Base-by-base conservation (phyloP, 2,329 filamentous ascomycete species). In the Botrytis cinerea region DNA sequence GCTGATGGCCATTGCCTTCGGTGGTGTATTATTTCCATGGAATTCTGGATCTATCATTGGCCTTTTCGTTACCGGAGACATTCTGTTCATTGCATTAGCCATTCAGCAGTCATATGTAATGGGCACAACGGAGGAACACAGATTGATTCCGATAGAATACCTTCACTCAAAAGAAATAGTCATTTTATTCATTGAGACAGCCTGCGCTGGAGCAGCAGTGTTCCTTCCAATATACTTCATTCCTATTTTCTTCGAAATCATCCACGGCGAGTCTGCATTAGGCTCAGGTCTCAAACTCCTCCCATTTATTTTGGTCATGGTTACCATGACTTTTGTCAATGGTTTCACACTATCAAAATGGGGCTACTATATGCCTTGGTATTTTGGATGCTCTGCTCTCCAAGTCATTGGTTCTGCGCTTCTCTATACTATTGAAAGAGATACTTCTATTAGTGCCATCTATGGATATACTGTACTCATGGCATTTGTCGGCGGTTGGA, bases 211-310 rank as follows among this genome's bases (percentile, higher is more conserved):
- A 12, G 80, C 82, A 7, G 79, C 81, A 14, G 79, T 82, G 16
- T 82, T 84, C 43, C 82, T 86, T 60, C 76, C 84, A 2, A 79
- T 81, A 7, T 84, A 83, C 77, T 48, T 38, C 25, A 71, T 86
- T 64, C 84, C 87, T 45, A 86, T 88, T 74, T 84, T 85, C 77
- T 87, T 86, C 70, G 84, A 86, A 68, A 86, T 86, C 73, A 85
- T 87, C 51, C 83, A 84, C 18, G 83, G 83, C 62, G 81, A 87
- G 48, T 81, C 83, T 2, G 84, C 84, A 16, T 84, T 87, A 22
- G 87, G 82, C 71, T 78, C 81, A 22, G 80, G 81, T 61, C 80
- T 84, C 45, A 77, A 82, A 18, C 79, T 83, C 25, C 77, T 84
- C 1, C 82, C 82, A 7, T 77, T 81, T 22, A 80, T 84, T 71